A percentile compares a stretch with the other conserved stretches of the same genome.
Evolutionary conservation across 108 stramenopile genomes (phyloP).

Genomic region (Mediolabrus comicus): DNA sequence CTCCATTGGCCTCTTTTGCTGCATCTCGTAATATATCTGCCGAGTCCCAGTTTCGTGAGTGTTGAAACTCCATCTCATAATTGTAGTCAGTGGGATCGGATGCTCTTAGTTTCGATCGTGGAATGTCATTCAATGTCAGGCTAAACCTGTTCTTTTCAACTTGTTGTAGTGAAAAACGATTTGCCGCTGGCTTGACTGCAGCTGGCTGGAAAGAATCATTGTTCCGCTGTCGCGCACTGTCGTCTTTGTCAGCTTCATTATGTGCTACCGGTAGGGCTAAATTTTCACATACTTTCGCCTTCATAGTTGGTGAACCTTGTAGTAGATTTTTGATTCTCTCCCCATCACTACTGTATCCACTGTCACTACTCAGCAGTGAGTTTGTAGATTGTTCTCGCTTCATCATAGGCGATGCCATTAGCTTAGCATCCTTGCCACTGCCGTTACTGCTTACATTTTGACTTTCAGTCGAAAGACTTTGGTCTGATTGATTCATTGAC

Average conservation of each 20-base stretch:
- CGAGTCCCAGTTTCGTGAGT: background rate
- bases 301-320: background rate
- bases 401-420: background rate
- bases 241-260: background rate
- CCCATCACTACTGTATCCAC: background rate
- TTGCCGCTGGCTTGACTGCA: background rate
- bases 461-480: background rate
- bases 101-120: background rate
- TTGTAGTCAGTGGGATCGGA: background rate
- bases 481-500: background rate
- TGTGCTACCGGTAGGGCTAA: no score
- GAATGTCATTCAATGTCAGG: background rate
- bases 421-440: background rate
- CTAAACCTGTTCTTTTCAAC: background rate
- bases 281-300: background rate
- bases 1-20: slow-evolving; percentile 1
- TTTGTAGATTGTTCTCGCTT: background rate
- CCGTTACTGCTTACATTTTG: background rate
- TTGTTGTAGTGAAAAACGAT: background rate
- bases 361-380: background rate
- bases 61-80: background rate
- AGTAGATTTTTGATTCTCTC: background rate
- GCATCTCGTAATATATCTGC: background rate
- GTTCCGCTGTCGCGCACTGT: background rate
- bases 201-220: background rate